phyloP scores from a whole-genome alignment of 352 stramenopile species.

The Nannochloropsis limnetica region DNA sequence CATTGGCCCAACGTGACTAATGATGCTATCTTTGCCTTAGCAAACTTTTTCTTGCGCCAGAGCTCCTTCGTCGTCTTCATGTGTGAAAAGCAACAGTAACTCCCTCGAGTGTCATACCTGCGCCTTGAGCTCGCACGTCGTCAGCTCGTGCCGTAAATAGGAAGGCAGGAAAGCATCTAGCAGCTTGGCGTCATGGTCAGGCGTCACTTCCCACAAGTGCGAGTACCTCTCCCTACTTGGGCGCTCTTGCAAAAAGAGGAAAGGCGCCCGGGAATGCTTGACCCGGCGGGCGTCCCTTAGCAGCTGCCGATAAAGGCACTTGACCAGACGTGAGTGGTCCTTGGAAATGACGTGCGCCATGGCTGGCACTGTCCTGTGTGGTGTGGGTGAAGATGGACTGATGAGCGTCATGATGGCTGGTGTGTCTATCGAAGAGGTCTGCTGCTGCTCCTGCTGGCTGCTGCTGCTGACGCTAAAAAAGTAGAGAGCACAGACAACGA shows the following conservation, averaged over 20 bases:
- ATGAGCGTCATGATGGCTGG: no score
- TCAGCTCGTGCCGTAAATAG: neutral
- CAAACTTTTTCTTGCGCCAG: neutral
- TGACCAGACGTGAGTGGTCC: slow-evolving; percentile 23
- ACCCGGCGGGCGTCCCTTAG: slow-evolving; percentile 9
- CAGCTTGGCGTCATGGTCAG: neutral
- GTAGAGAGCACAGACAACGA: no score
- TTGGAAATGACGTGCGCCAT: slow-evolving; percentile 32
- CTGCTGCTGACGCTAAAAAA: no score
- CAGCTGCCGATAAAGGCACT: slow-evolving; percentile 12
- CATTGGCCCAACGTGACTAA: no score
- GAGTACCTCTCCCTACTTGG: neutral
- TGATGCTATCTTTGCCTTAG: no score
- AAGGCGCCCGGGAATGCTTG: slow-evolving; percentile 10
- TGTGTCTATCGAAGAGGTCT: no score
- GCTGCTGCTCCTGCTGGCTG: no score
- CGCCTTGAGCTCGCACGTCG: neutral
- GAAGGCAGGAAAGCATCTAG: slow-evolving; percentile 13
- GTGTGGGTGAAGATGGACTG: neutral
- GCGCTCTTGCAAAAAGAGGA: slow-evolving; percentile 20
- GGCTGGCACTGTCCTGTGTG: neutral
- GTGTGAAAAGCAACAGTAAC: neutral
- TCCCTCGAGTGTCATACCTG: neutral
- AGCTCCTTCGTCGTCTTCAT: neutral
- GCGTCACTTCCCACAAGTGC: slow-evolving; percentile 19